Percentiles rank a stretch among this genome's conserved stretches.
Conservation (phyloP, 2,329 filamentous ascomycete genomes). For the Tolypocladium sp. region DNA sequence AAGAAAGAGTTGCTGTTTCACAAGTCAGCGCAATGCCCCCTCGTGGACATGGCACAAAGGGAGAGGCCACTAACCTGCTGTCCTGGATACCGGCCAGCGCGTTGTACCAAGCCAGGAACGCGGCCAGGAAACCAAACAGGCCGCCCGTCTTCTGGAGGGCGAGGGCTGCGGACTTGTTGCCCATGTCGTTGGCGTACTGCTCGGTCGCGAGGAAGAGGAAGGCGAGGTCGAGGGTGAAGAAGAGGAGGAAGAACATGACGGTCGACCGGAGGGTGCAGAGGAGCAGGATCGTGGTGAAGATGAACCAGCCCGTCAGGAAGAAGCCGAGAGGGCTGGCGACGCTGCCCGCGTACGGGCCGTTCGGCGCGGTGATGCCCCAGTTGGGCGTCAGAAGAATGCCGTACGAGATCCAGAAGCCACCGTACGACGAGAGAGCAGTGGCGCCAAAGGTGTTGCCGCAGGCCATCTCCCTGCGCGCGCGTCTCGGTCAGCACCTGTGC, state of each 20-base stretch:
- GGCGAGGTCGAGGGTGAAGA: conserved; percentile 66
- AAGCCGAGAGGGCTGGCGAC: conserved; percentile 56
- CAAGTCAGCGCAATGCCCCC: conserved; percentile 20
- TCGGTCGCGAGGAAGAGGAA: conserved; percentile 64
- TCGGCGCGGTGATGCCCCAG: conserved; percentile 46
- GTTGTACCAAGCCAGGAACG: conserved; percentile 82
- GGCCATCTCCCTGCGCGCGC: conserved; percentile 62
- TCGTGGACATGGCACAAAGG: not conserved
- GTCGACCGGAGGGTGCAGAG: conserved; percentile 69
- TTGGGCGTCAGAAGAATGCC: conserved; percentile 61
- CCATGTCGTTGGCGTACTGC: conserved; percentile 48
- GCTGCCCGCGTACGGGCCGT: conserved; percentile 36
- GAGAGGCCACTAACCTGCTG: conserved; percentile 38
- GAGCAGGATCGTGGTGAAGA: conserved; percentile 70
- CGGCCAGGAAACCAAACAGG: conserved; percentile 69
- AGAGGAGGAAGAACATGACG: conserved; percentile 68
- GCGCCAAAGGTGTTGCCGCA: conserved; percentile 83
- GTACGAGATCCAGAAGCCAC: conserved; percentile 75
- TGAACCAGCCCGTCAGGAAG: conserved; percentile 74
- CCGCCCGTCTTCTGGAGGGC: conserved; percentile 62
- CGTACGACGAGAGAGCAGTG: conserved; percentile 71
- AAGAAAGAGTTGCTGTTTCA: conserved; percentile 70
- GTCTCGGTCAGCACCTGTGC: conserved; percentile 1
- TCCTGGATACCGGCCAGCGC: conserved; percentile 76
- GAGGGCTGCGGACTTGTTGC: conserved; percentile 31